Evolutionary conservation across 148 eudicot genomes (phyloP).

Genomic region (Rhododendron ovatum): DNA sequence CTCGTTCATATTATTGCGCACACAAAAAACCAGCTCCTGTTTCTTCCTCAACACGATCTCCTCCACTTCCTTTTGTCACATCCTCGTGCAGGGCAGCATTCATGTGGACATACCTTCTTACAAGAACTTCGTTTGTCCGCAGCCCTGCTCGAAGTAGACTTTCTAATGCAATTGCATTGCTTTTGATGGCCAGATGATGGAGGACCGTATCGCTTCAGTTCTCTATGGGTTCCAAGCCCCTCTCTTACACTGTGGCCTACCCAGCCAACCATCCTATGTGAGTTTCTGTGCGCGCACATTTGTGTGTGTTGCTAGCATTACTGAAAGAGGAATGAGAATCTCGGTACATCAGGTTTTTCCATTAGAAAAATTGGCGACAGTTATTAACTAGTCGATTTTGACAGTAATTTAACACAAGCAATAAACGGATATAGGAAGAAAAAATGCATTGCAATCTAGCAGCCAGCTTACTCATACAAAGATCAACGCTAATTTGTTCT

Average conservation of each 20-base stretch:
- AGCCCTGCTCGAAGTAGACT: not conserved
- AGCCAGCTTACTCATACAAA: not conserved
- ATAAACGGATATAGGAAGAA: not conserved
- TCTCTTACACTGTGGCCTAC: not conserved
- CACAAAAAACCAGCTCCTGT: not conserved
- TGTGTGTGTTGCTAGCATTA: not conserved
- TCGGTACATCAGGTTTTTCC: not conserved
- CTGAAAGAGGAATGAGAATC: not conserved
- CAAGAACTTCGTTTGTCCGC: not conserved
- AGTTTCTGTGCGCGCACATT: not conserved
- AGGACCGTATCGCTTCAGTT: not conserved
- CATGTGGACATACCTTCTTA: not conserved
- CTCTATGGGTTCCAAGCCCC: not conserved
- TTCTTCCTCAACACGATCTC: not conserved
- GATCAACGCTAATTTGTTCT: not conserved
- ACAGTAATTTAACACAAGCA: not conserved
- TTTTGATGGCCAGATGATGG: not conserved
- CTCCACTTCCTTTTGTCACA: not conserved
- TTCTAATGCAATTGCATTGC: not conserved
- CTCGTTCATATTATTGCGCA: not conserved
- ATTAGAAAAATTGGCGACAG: not conserved
- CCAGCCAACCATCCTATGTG: not conserved
- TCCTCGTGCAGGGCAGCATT: not conserved
- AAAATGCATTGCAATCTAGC: not conserved
- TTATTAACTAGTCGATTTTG: not conserved